phyloP scores from a whole-genome alignment of 1,284 basidiomycete genomes.

The Sporisorium reilianum region DNA sequence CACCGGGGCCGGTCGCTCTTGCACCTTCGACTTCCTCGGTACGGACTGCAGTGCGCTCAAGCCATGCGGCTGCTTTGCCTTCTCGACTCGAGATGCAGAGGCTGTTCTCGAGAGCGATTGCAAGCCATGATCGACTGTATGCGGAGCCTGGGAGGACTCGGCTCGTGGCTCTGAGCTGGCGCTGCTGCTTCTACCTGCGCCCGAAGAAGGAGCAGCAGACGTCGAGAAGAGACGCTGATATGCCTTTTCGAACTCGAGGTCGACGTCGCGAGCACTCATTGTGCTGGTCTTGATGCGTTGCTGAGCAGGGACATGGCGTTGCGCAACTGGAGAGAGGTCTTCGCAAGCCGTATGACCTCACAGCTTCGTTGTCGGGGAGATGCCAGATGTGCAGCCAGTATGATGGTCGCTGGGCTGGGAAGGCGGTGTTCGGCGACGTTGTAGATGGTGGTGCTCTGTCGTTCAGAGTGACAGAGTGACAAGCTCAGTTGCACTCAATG shows the following conservation, averaged over 20 bases:
- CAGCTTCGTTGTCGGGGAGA: neutral
- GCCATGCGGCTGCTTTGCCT: neutral
- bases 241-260: constrained; percentile 45
- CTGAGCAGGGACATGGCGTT: constrained; percentile 4
- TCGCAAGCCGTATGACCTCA: too few relatives aligned
- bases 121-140: neutral
- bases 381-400: neutral
- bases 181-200: neutral
- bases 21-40: neutral
- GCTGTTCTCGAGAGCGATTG: neutral
- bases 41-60: constrained; percentile 13
- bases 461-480: neutral
- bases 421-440: neutral
- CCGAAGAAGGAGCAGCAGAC: neutral
- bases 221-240: constrained; percentile 36
- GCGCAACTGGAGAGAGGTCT: too few relatives aligned
- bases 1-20: neutral
- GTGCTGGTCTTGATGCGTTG: neutral
- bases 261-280: constrained; percentile 41
- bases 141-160: constrained; percentile 6
- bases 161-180: neutral
- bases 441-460: neutral
- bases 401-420: neutral
- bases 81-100: constrained; percentile 2
- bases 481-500: neutral